A percentile compares a stretch with the other conserved stretches of the same genome.
Conservation (phyloP, 139 green algal genomes). For the Micractinium conductrix region DNA sequence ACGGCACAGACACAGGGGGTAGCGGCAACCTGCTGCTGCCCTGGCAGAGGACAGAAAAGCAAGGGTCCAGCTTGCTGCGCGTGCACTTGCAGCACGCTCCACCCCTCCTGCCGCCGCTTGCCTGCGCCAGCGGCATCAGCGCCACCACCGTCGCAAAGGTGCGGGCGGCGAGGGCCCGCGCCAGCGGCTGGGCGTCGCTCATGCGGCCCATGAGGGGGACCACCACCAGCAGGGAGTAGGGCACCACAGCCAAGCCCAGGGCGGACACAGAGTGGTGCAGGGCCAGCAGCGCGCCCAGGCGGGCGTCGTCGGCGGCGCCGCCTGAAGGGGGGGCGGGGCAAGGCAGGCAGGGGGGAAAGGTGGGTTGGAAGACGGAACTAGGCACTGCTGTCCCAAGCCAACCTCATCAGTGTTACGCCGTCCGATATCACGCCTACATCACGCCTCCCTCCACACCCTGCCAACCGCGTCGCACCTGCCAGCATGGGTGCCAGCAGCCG, state of each 20-base stretch:
- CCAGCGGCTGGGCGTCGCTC: slow-evolving; percentile 70
- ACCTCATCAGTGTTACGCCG: background rate
- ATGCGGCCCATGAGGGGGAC: slow-evolving; percentile 92
- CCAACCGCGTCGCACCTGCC: background rate
- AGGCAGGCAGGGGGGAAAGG: background rate
- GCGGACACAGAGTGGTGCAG: slow-evolving; percentile 4
- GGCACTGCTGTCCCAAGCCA: background rate
- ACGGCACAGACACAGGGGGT: background rate
- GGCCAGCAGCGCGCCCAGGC: slow-evolving; percentile 41
- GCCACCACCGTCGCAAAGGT: slow-evolving; percentile 87
- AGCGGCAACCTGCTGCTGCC: too few relatives aligned
- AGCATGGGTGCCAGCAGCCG: slow-evolving; percentile 52
- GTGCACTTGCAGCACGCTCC: too few relatives aligned
- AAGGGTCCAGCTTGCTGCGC: too few relatives aligned
- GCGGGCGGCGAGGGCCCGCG: slow-evolving; percentile 66
- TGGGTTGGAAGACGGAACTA: background rate
- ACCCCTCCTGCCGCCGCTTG: slow-evolving; percentile 34
- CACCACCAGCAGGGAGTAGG: slow-evolving; percentile 79
- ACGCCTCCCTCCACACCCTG: too few relatives aligned
- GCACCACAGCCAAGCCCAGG: slow-evolving; percentile 81
- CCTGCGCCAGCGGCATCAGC: slow-evolving; percentile 87
- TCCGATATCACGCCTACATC: too few relatives aligned
- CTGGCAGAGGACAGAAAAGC: too few relatives aligned
- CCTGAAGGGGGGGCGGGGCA: background rate
- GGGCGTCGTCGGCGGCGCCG: slow-evolving; percentile 4